Evolutionary conservation across 371 early-diverging fungal species (phyloP).

Genomic region (Mucor saturninus): DNA sequence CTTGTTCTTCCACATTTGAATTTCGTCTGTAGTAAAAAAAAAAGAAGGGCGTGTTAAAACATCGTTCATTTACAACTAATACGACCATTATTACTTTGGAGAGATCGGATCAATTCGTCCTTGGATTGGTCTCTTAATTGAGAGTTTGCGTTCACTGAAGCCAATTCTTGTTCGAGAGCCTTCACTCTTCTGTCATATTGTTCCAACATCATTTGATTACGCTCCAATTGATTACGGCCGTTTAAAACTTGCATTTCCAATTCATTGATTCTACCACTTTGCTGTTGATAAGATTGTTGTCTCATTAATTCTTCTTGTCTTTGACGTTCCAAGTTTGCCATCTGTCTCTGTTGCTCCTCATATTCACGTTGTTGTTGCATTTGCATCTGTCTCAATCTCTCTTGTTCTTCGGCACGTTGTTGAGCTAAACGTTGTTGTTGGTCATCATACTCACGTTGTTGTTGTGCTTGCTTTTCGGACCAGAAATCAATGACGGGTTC

Average conservation of each 20-base stretch:
- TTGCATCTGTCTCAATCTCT: constrained; percentile 59
- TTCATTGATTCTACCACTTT: constrained; percentile 76
- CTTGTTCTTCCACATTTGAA: constrained; percentile 89
- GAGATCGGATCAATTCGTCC: constrained; percentile 74
- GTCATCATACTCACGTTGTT: constrained; percentile 75
- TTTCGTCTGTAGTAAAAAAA: constrained; percentile 52
- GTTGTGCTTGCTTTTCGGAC: constrained; percentile 69
- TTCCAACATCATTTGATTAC: constrained; percentile 81
- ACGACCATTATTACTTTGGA: constrained; percentile 64
- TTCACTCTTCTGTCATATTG: constrained; percentile 83
- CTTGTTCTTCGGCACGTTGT: constrained; percentile 66
- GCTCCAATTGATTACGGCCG: constrained; percentile 77
- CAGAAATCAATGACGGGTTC: constrained; percentile 66
- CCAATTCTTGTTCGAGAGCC: constrained; percentile 83
- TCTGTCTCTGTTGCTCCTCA: constrained; percentile 74
- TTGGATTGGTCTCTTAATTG: constrained; percentile 75
- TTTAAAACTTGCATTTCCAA: constrained; percentile 80
- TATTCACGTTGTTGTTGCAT: constrained; percentile 76
- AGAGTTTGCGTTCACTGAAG: constrained; percentile 68
- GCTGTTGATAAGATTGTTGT: constrained; percentile 76
- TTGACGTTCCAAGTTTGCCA: constrained; percentile 70
- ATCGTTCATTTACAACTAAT: background rate
- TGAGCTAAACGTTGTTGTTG: constrained; percentile 68
- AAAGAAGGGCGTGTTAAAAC: too few relatives aligned
- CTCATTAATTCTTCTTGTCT: constrained; percentile 70